Evolutionary conservation across 345 rosid species (phyloP).

Genomic region (Triadica sebifera): DNA sequence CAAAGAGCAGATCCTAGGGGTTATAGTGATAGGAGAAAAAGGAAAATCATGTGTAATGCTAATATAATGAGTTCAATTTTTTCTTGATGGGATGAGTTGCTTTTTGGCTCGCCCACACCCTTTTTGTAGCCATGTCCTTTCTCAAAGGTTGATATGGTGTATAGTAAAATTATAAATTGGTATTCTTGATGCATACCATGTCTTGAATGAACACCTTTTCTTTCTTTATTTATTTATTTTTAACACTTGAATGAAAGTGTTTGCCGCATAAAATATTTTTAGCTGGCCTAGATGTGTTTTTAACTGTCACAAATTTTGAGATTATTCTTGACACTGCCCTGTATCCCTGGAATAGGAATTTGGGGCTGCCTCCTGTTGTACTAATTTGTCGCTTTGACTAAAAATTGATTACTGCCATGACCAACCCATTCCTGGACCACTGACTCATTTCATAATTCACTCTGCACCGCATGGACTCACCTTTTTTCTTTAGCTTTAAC

Average conservation of each 20-base stretch:
- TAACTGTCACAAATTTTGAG: background rate
- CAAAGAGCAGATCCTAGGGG: background rate
- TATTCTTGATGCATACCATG: too few relatives aligned
- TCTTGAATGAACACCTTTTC: too few relatives aligned
- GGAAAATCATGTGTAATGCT: conserved; percentile 1
- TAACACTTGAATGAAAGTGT: too few relatives aligned
- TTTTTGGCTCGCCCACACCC: too few relatives aligned
- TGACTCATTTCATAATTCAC: background rate
- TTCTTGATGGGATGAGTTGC: conserved; percentile 7
- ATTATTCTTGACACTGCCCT: background rate
- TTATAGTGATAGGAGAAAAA: background rate
- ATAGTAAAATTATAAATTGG: too few relatives aligned
- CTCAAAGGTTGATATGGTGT: too few relatives aligned
- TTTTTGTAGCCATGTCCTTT: too few relatives aligned
- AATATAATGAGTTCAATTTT: conserved; percentile 7
- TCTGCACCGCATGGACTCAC: too few relatives aligned
- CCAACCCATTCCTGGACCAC: background rate
- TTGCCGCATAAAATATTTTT: background rate
- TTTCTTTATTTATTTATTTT: too few relatives aligned
- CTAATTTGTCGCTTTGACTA: background rate
- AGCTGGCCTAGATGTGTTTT: background rate
- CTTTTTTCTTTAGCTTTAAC: background rate
- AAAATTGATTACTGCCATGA: background rate
- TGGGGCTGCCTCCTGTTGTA: background rate
- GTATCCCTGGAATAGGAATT: background rate